phyloP scores from a whole-genome alignment of 208 protist genomes.

The Leishmania mexicana region DNA sequence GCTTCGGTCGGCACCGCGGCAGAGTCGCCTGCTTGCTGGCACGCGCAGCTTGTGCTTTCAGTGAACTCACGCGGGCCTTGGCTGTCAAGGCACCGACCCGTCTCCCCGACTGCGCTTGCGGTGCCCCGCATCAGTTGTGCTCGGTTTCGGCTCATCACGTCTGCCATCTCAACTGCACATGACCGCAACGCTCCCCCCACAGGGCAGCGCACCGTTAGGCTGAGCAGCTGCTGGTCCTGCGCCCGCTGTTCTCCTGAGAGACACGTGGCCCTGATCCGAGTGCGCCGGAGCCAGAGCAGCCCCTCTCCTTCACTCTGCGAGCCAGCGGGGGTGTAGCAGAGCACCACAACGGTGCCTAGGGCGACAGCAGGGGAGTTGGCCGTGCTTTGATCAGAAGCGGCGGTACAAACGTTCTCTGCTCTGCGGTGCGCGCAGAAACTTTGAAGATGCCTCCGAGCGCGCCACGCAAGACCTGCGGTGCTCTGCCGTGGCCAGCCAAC shows the following conservation, averaged over 20 bases:
- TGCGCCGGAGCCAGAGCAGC: slow-evolving; percentile 15
- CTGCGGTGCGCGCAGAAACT: background rate
- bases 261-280: background rate
- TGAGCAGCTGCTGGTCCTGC: background rate
- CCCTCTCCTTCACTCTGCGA: background rate
- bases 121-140: slow-evolving; percentile 28
- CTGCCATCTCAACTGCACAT: slow-evolving; percentile 17
- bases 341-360: slow-evolving; percentile 9
- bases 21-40: background rate
- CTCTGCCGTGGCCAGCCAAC: background rate
- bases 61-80: background rate
- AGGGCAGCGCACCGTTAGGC: background rate
- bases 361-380: background rate
- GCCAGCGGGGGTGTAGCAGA: slow-evolving; percentile 3
- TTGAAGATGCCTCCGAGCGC: slow-evolving; percentile 1
- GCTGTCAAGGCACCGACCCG: slow-evolving; percentile 5
- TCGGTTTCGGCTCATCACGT: slow-evolving; percentile 27
- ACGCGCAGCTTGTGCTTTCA: background rate
- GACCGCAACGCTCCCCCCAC: slow-evolving; percentile 11
- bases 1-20: background rate
- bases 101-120: slow-evolving; percentile 8
- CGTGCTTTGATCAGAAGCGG: background rate
- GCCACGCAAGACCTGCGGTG: slow-evolving; percentile 3
- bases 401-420: background rate
- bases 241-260: background rate